Evolutionary conservation across 192 early-diverging fungal genomes (phyloP).

Genomic region (Gaertneriomyces semiglobifer): DNA sequence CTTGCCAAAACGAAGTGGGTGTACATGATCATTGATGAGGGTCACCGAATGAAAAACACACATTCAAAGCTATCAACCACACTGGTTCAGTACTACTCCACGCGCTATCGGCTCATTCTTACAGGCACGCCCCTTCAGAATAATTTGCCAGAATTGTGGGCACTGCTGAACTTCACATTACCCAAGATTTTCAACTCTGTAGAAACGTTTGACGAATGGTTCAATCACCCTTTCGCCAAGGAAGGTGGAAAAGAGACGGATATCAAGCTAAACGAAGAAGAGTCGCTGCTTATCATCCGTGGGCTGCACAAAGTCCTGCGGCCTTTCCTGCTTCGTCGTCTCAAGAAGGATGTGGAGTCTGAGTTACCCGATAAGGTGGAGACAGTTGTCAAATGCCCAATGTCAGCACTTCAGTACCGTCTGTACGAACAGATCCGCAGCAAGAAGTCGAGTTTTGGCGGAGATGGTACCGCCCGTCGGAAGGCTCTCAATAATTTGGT

Average conservation of each 20-base stretch:
- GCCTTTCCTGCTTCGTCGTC: conserved; percentile 90
- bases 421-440: conserved; percentile 86
- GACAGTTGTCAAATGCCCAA: conserved; percentile 84
- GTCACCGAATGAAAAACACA: conserved; percentile 98
- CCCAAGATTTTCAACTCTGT: conserved; percentile 96
- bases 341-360: conserved; percentile 98
- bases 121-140: conserved; percentile 99
- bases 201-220: conserved; percentile 98
- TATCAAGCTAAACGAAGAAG: conserved; percentile 92
- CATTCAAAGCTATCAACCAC: conserved; percentile 81
- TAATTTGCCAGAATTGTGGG: conserved; percentile 96
- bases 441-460: conserved; percentile 51
- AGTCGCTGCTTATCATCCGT: conserved; percentile 90
- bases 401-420: conserved; percentile 80
- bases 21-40: conserved; percentile 98
- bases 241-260: conserved; percentile 80
- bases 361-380: conserved; percentile 98
- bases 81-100: conserved; percentile 83
- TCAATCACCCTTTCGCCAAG: conserved; percentile 89
- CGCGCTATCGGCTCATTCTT: conserved; percentile 89
- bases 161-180: conserved; percentile 91
- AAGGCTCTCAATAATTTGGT: conserved; percentile 92
- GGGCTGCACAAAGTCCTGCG: conserved; percentile 96
- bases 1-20: conserved; percentile 92
- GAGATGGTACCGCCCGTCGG: conserved; percentile 44